These are phyloP conservation scores for Kuraishia ogatae DNA, from an alignment of 805 yeast species.

Conservation along the genomic window DNA sequence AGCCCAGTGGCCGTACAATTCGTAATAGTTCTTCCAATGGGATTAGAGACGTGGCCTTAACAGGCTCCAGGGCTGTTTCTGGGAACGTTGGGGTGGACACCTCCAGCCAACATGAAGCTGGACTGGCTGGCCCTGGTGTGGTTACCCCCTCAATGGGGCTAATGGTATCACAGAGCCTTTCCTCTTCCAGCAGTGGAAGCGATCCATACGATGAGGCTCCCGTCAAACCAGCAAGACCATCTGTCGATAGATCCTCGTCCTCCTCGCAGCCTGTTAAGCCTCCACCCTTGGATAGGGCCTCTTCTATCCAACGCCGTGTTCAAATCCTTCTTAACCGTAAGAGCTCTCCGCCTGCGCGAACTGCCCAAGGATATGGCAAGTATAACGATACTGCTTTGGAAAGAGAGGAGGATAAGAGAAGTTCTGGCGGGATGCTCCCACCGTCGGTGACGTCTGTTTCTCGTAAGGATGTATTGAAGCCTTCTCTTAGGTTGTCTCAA, in stretches of 20 bases:
- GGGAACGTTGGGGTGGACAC: too few relatives aligned
- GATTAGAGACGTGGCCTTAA: too few relatives aligned
- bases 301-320: conserved; percentile 47
- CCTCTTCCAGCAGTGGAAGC: conserved; percentile 3
- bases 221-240: background rate
- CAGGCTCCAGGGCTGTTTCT: too few relatives aligned
- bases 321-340: conserved; percentile 35
- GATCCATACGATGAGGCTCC: conserved; percentile 1
- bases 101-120: too few relatives aligned
- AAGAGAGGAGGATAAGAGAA: background rate
- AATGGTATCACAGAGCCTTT: conserved; percentile 1
- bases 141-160: conserved; percentile 5
- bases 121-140: too few relatives aligned
- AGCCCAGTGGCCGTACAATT: too few relatives aligned
- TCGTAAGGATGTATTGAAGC: conserved; percentile 11
- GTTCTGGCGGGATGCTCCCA: conserved; percentile 1
- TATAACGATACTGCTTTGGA: conserved; percentile 36
- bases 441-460: conserved; percentile 11
- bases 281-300: conserved; percentile 13
- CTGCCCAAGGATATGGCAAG: conserved; percentile 80
- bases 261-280: background rate
- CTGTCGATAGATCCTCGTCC: background rate
- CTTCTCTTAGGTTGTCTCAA: conserved; percentile 2
- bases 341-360: conserved; percentile 39
- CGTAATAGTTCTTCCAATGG: too few relatives aligned